Evolutionary conservation across 192 early-diverging fungal genomes (phyloP).

Genomic region (Backusella liffmaniae): DNA sequence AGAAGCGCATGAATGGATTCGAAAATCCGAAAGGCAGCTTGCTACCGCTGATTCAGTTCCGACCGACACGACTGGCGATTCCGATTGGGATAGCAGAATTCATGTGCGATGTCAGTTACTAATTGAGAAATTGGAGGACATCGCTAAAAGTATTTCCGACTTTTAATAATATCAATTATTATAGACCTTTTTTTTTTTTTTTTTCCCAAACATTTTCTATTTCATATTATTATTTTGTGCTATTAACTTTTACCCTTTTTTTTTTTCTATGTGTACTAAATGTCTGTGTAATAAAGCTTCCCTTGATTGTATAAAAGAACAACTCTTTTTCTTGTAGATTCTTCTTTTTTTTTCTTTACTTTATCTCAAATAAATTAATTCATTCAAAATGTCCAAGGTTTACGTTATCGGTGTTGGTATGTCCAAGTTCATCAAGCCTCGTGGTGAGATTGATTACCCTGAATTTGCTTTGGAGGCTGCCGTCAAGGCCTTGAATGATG

Average conservation of each 20-base stretch:
- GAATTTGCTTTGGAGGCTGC: conserved; percentile 61
- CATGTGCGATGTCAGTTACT: conserved; percentile 36
- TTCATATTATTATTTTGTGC: conserved; percentile 5
- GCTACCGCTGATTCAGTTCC: conserved; percentile 8
- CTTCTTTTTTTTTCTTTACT: background rate
- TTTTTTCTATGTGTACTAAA: background rate
- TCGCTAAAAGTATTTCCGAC: conserved; percentile 3
- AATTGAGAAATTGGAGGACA: conserved; percentile 24
- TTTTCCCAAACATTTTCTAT: background rate
- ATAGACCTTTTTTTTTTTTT: background rate
- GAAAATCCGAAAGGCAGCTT: conserved; percentile 13
- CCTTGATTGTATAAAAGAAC: background rate
- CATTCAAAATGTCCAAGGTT: background rate
- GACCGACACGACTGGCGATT: conserved; percentile 12
- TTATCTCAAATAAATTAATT: background rate
- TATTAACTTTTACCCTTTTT: background rate
- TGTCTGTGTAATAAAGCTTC: background rate
- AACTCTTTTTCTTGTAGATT: background rate
- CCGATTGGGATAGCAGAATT: conserved; percentile 27
- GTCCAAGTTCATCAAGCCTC: conserved; percentile 60
- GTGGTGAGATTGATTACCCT: conserved; percentile 50
- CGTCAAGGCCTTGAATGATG: conserved; percentile 72
- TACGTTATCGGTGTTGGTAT: conserved; percentile 58
- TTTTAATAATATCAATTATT: background rate
- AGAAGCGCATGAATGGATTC: conserved; percentile 29